Percentiles rank a stretch among this genome's conserved stretches.
Evolutionary conservation across 768 basidiomycete genomes (phyloP).

Genomic region (Mrakia gelida): DNA sequence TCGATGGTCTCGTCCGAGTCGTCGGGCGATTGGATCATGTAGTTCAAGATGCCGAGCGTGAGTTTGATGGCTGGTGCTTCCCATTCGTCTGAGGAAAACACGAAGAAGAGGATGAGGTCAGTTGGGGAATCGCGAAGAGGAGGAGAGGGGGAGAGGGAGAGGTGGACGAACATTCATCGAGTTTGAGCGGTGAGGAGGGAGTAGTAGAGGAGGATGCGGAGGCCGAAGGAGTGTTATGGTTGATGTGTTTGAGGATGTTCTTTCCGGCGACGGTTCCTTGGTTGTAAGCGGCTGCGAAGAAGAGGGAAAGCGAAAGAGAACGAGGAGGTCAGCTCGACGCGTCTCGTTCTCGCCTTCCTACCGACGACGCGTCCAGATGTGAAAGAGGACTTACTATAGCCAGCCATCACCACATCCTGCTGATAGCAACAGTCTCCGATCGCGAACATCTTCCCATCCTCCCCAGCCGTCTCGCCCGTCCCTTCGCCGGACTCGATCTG

Average conservation of each 20-base stretch:
- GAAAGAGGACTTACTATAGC: constrained; percentile 37
- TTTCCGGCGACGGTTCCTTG: constrained; percentile 43
- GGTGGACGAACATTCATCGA: constrained; percentile 20
- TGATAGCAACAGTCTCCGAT: constrained; percentile 45
- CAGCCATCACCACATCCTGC: constrained; percentile 43
- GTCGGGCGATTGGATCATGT: constrained; percentile 8
- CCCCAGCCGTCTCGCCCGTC: neutral
- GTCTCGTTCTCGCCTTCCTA: neutral
- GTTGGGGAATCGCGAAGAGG: neutral
- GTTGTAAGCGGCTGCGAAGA: constrained; percentile 38
- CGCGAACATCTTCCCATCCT: constrained; percentile 40
- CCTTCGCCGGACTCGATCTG: constrained; percentile 37
- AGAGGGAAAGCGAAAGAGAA: neutral
- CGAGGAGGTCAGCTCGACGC: neutral
- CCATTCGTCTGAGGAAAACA: neutral
- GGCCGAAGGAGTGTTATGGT: constrained; percentile 10
- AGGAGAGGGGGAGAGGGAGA: neutral
- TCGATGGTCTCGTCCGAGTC: neutral
- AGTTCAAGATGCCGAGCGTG: constrained; percentile 28
- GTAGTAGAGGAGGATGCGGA: neutral
- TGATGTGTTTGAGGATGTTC: constrained; percentile 40
- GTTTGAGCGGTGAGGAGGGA: neutral
- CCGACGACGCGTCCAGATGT: neutral
- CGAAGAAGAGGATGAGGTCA: neutral
- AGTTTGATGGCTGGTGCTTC: constrained; percentile 32